These are phyloP conservation scores for Globisporangium megalacanthum DNA, from an alignment of 352 stramenopile species.

Conservation along the genomic window DNA sequence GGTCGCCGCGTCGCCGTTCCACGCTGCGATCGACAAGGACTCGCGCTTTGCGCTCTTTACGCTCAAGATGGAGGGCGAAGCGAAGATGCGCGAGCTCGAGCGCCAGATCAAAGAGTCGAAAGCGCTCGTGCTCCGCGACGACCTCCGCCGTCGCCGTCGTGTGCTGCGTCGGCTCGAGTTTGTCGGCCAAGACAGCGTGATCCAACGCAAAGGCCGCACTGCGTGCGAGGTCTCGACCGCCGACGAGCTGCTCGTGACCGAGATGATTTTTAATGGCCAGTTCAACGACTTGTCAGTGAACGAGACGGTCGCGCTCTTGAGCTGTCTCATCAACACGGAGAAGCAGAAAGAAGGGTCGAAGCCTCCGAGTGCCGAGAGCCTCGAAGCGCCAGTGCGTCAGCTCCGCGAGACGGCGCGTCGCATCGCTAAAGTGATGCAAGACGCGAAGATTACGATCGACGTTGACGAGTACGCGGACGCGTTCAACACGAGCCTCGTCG, in stretches of 20 bases:
- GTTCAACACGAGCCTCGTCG: conserved; percentile 98
- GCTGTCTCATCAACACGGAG: conserved; percentile 96
- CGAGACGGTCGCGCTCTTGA: conserved; percentile 94
- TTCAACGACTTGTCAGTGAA: conserved; percentile 99
- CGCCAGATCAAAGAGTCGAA: conserved; percentile 94
- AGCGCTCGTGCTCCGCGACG: conserved; percentile 94
- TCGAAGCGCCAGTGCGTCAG: conserved; percentile 90
- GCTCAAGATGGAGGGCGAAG: conserved; percentile 88
- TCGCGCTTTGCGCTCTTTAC: conserved; percentile 86
- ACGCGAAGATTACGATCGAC: conserved; percentile 93
- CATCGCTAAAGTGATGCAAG: conserved; percentile 88
- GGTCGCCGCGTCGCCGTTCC: conserved; percentile 59
- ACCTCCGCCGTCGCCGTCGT: conserved; percentile 93
- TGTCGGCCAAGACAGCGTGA: conserved; percentile 94
- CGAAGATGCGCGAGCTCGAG: conserved; percentile 90
- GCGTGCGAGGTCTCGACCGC: conserved; percentile 98
- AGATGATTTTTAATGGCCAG: conserved; percentile 97
- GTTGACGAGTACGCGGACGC: conserved; percentile 97
- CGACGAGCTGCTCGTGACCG: conserved; percentile 97
- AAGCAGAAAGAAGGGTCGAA: conserved; percentile 89
- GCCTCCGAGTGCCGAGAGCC: conserved; percentile 61
- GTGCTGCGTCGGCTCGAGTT: conserved; percentile 96
- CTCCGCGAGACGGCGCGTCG: conserved; percentile 93
- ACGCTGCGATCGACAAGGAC: conserved; percentile 70
- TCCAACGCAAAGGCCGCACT: conserved; percentile 98